Conservation (phyloP, 495 filamentous ascomycete species). For the Bryoglossum gracile region DNA sequence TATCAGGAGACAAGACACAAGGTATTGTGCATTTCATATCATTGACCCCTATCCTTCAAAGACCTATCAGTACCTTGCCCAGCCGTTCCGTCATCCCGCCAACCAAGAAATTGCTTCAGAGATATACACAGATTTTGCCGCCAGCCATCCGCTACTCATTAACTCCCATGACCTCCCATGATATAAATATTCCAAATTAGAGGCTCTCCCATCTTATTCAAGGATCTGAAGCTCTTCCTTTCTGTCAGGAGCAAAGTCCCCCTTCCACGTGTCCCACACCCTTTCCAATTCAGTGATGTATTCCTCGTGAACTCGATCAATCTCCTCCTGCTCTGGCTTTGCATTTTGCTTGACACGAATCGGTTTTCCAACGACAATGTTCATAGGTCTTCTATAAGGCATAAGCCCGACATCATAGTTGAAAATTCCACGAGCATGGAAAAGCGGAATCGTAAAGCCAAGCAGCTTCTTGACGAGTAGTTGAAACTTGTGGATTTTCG, state of each 20-base stretch:
- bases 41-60: too few species aligned
- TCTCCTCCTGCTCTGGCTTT: slow-evolving; percentile 60
- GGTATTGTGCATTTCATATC: too few species aligned
- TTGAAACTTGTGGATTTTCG: slow-evolving; percentile 67
- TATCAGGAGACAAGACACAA: too few species aligned
- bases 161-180: too few species aligned
- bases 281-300: slow-evolving; percentile 75
- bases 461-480: slow-evolving; percentile 71
- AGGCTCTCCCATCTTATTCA: slow-evolving; percentile 47
- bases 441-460: slow-evolving; percentile 89
- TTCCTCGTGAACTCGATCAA: slow-evolving; percentile 67
- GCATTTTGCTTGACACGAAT: slow-evolving; percentile 54
- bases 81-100: too few species aligned
- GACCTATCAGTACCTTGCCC: too few species aligned
- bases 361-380: slow-evolving; percentile 79
- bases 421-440: slow-evolving; percentile 88
- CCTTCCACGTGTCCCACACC: slow-evolving; percentile 85
- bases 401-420: slow-evolving; percentile 96
- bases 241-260: slow-evolving; percentile 67
- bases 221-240: slow-evolving; percentile 71
- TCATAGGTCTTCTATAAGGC: slow-evolving; percentile 82
- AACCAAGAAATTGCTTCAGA: too few species aligned
- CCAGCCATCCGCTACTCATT: too few species aligned
- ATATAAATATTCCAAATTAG: neutral
- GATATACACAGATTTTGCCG: too few species aligned